A percentile compares a stretch with the other conserved stretches of the same genome.
Conservation (phyloP, 352 stramenopile genomes). For the Pythium plurisporium region DNA sequence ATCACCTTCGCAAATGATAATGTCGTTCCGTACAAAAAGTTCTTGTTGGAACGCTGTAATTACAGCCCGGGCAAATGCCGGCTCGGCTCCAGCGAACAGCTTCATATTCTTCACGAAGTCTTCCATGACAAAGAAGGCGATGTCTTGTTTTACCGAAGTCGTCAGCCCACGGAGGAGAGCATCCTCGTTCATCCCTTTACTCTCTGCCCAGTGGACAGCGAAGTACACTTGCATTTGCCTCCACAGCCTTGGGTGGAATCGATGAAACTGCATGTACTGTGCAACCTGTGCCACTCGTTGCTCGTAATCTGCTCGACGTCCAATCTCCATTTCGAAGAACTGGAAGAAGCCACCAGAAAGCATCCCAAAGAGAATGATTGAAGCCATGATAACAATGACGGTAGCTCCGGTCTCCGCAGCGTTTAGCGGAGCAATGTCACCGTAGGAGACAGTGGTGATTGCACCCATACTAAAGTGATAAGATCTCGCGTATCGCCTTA, state of each 20-base stretch:
- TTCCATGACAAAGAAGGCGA: slow-evolving; percentile 57
- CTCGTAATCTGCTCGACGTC: slow-evolving; percentile 54
- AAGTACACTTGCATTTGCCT: slow-evolving; percentile 78
- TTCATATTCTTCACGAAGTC: slow-evolving; percentile 60
- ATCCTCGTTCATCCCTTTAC: slow-evolving; percentile 57
- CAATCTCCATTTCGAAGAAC: slow-evolving; percentile 58
- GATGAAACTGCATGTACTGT: slow-evolving; percentile 63
- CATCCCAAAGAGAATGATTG: slow-evolving; percentile 70
- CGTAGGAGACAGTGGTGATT: slow-evolving; percentile 69
- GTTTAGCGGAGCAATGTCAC: slow-evolving; percentile 63
- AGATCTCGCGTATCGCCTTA: slow-evolving; percentile 47
- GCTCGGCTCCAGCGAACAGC: too few species aligned
- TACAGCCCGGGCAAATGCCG: slow-evolving; percentile 58
- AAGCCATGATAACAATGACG: slow-evolving; percentile 52
- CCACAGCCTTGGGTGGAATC: slow-evolving; percentile 47
- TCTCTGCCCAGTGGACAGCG: slow-evolving; percentile 59
- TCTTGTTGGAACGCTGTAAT: slow-evolving; percentile 62
- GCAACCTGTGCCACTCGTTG: slow-evolving; percentile 63
- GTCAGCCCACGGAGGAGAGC: slow-evolving; percentile 50
- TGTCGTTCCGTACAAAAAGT: slow-evolving; percentile 55
- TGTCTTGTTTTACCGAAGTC: slow-evolving; percentile 44
- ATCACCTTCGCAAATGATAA: slow-evolving; percentile 61
- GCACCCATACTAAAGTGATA: slow-evolving; percentile 58
- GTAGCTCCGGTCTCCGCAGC: slow-evolving; percentile 52
- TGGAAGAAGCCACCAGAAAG: slow-evolving; percentile 56